A percentile compares a stretch with the other conserved stretches of the same genome.
phyloP scores from a whole-genome alignment of 495 filamentous ascomycete genomes.

The Aspergillus sclerotioniger region DNA sequence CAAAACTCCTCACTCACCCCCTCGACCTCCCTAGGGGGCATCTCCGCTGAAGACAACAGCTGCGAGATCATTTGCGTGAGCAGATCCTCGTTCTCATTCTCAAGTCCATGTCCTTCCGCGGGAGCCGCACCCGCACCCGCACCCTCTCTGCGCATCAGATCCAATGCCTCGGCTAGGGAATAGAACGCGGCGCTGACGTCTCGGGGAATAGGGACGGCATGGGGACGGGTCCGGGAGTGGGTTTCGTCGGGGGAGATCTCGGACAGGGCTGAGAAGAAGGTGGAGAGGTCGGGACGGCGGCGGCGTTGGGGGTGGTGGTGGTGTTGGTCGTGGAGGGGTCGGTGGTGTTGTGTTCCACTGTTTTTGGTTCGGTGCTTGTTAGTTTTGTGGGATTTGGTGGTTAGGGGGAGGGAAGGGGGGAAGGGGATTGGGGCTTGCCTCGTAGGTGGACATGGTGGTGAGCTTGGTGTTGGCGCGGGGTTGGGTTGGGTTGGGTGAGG shows the following conservation, averaged over 20 bases:
- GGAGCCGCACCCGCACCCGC: too few species aligned
- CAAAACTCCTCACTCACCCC: conserved; percentile 81
- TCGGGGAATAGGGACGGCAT: conserved; percentile 68
- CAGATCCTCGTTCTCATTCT: conserved; percentile 39
- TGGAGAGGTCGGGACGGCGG: conserved; percentile 79
- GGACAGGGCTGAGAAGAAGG: conserved; percentile 77
- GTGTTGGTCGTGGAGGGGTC: conserved; percentile 7
- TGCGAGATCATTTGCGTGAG: conserved; percentile 60
- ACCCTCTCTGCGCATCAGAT: conserved; percentile 43
- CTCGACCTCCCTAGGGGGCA: conserved; percentile 64
- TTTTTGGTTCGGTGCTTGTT: conserved; percentile 2
- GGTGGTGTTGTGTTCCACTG: conserved; percentile 79
- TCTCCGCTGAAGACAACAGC: conserved; percentile 61
- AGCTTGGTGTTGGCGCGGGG: conserved; percentile 5
- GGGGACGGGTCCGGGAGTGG: conserved; percentile 38
- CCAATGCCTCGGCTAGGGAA: conserved; percentile 58
- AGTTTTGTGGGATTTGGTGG: not conserved
- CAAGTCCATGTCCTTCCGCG: too few species aligned
- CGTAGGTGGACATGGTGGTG: conserved; percentile 54
- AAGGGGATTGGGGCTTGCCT: conserved; percentile 35
- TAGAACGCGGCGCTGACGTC: conserved; percentile 66
- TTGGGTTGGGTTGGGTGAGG: conserved; percentile 6
- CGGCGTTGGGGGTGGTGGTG: conserved; percentile 27
- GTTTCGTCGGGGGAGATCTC: conserved; percentile 54
- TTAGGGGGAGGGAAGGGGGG: conserved; percentile 2